Evolutionary conservation across 306 rosid genomes (phyloP).

Genomic region (Canavalia gladiata): DNA sequence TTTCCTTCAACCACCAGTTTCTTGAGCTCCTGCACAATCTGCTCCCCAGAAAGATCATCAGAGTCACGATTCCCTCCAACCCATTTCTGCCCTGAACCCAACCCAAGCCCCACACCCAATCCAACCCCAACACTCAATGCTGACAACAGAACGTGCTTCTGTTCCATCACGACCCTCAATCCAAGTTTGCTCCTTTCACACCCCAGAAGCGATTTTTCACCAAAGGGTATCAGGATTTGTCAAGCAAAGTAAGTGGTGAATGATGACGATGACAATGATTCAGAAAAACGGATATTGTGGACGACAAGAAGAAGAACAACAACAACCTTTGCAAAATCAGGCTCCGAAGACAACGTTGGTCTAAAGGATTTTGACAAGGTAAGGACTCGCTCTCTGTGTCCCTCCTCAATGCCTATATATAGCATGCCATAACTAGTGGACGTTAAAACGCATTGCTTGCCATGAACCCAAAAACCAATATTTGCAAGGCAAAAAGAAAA

Average conservation of each 20-base stretch:
- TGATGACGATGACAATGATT: slow-evolving; percentile 32
- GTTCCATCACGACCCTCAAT: slow-evolving; percentile 66
- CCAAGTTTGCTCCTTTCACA: slow-evolving; percentile 41
- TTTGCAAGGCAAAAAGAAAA: slow-evolving; percentile 9
- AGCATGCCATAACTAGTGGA: slow-evolving; percentile 64
- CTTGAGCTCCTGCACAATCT: slow-evolving; percentile 76
- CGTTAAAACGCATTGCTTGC: slow-evolving; percentile 57
- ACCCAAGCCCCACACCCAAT: slow-evolving; percentile 89
- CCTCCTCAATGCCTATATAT: slow-evolving; percentile 61
- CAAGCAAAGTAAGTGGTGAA: slow-evolving; percentile 12
- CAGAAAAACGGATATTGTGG: slow-evolving; percentile 46
- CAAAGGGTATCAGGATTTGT: slow-evolving; percentile 45
- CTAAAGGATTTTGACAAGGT: slow-evolving; percentile 55
- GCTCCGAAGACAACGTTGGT: slow-evolving; percentile 57
- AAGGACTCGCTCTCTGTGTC: slow-evolving; percentile 50
- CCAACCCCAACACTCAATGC: slow-evolving; percentile 98
- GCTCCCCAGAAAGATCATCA: slow-evolving; percentile 73
- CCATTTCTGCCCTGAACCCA: slow-evolving; percentile 90
- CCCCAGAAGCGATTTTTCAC: slow-evolving; percentile 38
- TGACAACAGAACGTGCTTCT: slow-evolving; percentile 89
- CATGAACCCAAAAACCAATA: slow-evolving; percentile 38
- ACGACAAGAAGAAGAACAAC: neutral
- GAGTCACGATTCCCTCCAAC: slow-evolving; percentile 67
- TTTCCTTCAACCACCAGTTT: slow-evolving; percentile 72
- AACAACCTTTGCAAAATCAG: slow-evolving; percentile 22